Conservation (phyloP, 805 yeast species). For the Cyberlindnera americana region DNA sequence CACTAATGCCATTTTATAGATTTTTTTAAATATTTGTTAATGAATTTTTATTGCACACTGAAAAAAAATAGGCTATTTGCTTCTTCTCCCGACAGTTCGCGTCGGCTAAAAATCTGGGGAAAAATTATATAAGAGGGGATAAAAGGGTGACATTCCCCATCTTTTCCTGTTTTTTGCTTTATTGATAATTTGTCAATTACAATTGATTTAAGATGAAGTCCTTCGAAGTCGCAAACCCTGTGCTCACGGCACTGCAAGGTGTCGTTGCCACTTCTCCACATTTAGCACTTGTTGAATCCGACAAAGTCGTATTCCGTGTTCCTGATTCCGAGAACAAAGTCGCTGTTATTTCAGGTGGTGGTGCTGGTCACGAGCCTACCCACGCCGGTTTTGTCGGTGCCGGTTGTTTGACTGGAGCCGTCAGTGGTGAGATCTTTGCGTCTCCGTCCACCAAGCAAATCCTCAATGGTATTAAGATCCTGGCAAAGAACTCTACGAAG, state of each 20-base stretch:
- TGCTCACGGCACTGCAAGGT: slow-evolving; percentile 36
- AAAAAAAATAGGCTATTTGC: slow-evolving; percentile 5
- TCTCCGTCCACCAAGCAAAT: slow-evolving; percentile 94
- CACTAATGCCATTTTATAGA: too few species aligned
- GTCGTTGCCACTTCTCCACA: slow-evolving; percentile 36
- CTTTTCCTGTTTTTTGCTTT: background rate
- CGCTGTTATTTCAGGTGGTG: slow-evolving; percentile 84
- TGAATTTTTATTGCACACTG: background rate
- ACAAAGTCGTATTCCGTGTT: slow-evolving; percentile 35
- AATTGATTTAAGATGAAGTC: slow-evolving; percentile 26
- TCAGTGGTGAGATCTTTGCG: slow-evolving; percentile 88
- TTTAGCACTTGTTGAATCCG: slow-evolving; percentile 33
- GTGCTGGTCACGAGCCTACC: slow-evolving; percentile 93
- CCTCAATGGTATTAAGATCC: slow-evolving; percentile 52
- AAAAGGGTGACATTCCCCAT: too few species aligned
- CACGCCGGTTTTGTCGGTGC: slow-evolving; percentile 90
- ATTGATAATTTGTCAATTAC: too few species aligned
- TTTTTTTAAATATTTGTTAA: background rate
- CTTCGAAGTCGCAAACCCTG: slow-evolving; percentile 38
- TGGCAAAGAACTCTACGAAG: slow-evolving; percentile 36
- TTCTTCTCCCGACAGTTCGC: too few species aligned
- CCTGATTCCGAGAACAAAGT: slow-evolving; percentile 44
- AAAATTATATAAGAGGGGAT: background rate
- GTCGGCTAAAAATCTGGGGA: slow-evolving; percentile 10
- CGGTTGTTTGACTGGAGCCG: slow-evolving; percentile 81